A percentile compares a stretch with the other conserved stretches of the same genome.
Conservation (phyloP, 208 protist species). For the Leishmania arabica region DNA sequence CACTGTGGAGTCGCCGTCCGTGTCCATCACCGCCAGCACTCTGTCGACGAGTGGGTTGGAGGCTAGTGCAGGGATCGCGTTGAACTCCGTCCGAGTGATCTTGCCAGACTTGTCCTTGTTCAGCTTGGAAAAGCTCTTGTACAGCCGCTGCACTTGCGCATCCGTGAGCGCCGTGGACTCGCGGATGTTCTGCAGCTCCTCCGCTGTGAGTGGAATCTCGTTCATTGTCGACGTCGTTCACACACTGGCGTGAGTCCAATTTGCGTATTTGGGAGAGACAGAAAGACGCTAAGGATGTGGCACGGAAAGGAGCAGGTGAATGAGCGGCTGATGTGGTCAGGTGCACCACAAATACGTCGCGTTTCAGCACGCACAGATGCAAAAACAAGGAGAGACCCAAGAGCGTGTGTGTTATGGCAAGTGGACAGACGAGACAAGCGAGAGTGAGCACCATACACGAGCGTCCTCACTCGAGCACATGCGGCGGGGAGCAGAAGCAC, state of each 20-base stretch:
- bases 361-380: neutral
- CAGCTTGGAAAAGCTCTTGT: constrained; percentile 88
- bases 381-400: neutral
- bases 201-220: constrained; percentile 42
- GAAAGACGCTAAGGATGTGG: neutral
- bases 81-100: constrained; percentile 75
- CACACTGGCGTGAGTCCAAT: neutral
- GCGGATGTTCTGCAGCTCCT: constrained; percentile 68
- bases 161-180: constrained; percentile 80
- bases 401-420: neutral
- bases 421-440: neutral
- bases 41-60: constrained; percentile 88
- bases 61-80: constrained; percentile 66
- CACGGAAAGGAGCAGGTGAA: neutral
- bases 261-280: neutral
- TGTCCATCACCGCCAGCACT: constrained; percentile 83
- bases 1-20: constrained; percentile 71
- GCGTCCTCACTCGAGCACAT: neutral
- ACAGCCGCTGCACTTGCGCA: constrained; percentile 79
- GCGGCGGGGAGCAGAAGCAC: neutral
- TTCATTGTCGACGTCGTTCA: constrained; percentile 25
- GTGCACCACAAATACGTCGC: neutral
- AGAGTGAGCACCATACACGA: too few relatives aligned
- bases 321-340: neutral
- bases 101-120: constrained; percentile 70